Evolutionary conservation across 75 land plant genomes (phyloP), one percentile per base, ranked within the genome.

Genomic region (Pseudotsuga menziesii): DNA sequence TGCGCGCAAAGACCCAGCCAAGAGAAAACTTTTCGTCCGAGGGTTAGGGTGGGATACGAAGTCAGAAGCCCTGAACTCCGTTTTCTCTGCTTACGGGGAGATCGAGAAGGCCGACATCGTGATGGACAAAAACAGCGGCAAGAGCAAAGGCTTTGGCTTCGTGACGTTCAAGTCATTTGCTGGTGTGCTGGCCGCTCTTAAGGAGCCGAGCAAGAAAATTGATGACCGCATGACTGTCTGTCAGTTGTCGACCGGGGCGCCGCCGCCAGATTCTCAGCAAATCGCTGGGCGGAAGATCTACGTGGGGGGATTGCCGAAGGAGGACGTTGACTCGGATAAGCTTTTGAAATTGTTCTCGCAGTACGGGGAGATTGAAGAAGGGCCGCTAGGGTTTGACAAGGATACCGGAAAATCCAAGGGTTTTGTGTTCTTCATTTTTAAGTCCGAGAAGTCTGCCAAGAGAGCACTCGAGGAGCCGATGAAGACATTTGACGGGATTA

Each of bases 381-480:
- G 89, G 23, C 89, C 87, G 23, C 12, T 88, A 20, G 89, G 89
- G 58, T 81, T 87, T 29, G 89, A 87, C 72, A 81, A 80, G 77
- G 17, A 59, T 35, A 82, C 88, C 0, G 88, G 88, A 20, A 80
- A 75, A 58, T 80, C 82, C 44, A 77, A 75, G 52, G 88, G 88
- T 0, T 84, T 29, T 69, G 88, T 86, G 0, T 63, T 86, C 4
- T 74, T 86, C 52, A 71, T 86, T 4, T 86, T 80, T 58, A 86
- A 80, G 83, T 75, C 83, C 4, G 59, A 41, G 57, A 87, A 80
- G 54, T 75, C 78, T 5, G 87, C 83, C 4, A 77, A 58, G 75
- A 84, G 75, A 59, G 88, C 88, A 2, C n/a, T 86, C 22, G 73
- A 80, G 66, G 88, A 48, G 11, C 54, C 54, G 0, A 48, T 12